phyloP scores from a whole-genome alignment of 768 basidiomycete genomes.

The Clitopilus passeckerianus region DNA sequence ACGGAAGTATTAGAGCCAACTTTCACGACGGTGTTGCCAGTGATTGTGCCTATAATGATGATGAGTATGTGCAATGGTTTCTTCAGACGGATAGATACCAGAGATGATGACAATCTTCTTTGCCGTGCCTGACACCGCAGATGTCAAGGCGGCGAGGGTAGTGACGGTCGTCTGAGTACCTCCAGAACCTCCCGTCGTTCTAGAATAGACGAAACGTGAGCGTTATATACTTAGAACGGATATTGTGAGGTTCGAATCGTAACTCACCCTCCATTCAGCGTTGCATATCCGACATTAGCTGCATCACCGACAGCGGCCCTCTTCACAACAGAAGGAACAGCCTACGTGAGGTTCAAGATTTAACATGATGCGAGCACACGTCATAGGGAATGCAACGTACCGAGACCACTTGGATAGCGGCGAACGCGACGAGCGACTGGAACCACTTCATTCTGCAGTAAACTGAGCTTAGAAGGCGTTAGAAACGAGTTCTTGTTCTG shows the following conservation, averaged over 20 bases:
- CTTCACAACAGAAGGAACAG: conserved; percentile 20
- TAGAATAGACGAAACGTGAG: conserved; percentile 5
- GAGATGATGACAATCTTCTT: conserved; percentile 35
- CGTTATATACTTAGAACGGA: no score
- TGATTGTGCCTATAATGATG: conserved; percentile 28
- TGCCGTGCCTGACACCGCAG: conserved; percentile 29
- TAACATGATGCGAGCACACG: neutral
- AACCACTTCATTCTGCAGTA: conserved; percentile 28
- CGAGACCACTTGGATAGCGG: conserved; percentile 22
- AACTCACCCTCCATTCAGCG: conserved; percentile 29
- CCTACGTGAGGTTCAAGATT: neutral
- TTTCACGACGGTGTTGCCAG: conserved; percentile 36
- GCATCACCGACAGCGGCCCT: conserved; percentile 31
- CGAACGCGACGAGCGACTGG: conserved; percentile 23
- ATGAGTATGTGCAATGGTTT: neutral
- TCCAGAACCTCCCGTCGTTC: conserved; percentile 35
- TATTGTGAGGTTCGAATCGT: no score
- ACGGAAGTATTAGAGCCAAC: conserved; percentile 41
- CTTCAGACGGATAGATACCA: conserved; percentile 12
- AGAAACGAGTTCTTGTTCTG: conserved; percentile 1
- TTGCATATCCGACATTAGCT: conserved; percentile 35
- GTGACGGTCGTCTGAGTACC: conserved; percentile 36
- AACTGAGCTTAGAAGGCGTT: neutral
- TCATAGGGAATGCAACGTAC: conserved; percentile 9
- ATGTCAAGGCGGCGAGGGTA: conserved; percentile 30